Base-by-base conservation (phyloP, 768 basidiomycete species). In the Boletus rex-veris region DNA sequence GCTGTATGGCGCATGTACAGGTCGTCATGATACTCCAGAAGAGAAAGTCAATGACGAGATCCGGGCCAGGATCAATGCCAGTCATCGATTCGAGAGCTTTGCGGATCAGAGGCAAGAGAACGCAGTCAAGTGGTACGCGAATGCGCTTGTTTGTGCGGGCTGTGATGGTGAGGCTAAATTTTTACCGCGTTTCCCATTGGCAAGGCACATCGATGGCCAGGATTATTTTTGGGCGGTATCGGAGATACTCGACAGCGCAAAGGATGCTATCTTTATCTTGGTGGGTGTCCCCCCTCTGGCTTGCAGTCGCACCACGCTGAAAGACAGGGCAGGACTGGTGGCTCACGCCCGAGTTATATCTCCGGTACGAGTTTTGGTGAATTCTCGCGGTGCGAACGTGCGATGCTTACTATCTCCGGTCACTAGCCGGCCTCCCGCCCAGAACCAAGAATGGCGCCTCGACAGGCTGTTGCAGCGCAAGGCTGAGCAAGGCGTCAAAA, bases 211-310 rank as follows among this genome's bases (percentile, higher is more conserved):
- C 44, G 95, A 96, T 62, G 96, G 96, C 0, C 92, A 97, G 53
- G 95, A 98, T 73, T 98, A 96, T 69, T 90, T 98, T 80, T 98
- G 88, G 81, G 95, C 96, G 0, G 67, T 97, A 35, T 92, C 91
- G 2, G 92, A 96, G 72, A 77, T 95, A 71, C 77, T 98, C n/a
- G 88, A 90, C 44, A 80, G 74, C 33, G 90, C 91, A 3, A 80
- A 79, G 53, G 89, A 96, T 64, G 82, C 72, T 30, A 97, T 98
- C 64, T 95, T 92, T 70, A 97, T 98, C 58, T 62, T 90, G 58
- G 94, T 87, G 51, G 7, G 77, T 60, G 36, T 37, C 8, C 35
- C 19, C 18, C 37, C 37, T 40, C 47, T 26, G 33, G 19, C 12
- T 12, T 11, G n/a, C 9, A 5, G 11, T 26, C 44, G 40, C 33